Conservation (phyloP, 208 protist genomes). For the Trypanosoma avium region DNA sequence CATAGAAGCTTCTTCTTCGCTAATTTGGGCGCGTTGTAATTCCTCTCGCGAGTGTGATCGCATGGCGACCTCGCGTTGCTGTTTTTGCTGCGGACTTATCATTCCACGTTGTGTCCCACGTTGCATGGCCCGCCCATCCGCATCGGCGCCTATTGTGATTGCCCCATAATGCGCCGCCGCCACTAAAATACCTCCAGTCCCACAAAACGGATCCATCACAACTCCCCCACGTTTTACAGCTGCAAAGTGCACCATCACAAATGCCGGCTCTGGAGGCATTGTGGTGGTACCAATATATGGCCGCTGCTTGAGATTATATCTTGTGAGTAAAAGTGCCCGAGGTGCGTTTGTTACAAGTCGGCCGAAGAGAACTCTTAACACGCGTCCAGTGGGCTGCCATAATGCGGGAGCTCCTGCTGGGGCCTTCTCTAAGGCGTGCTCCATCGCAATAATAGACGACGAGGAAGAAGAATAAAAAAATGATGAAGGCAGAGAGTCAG, state of each 20-base stretch:
- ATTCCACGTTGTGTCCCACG: constrained; percentile 47
- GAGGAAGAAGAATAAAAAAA: too few species aligned
- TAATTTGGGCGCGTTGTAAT: constrained; percentile 26
- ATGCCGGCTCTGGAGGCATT: constrained; percentile 93
- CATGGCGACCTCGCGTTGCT: constrained; percentile 66
- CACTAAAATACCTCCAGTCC: constrained; percentile 89
- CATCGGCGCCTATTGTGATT: constrained; percentile 86
- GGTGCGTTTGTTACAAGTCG: constrained; percentile 32
- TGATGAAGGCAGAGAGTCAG: too few species aligned
- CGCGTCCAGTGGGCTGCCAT: constrained; percentile 38
- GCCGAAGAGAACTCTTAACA: constrained; percentile 53
- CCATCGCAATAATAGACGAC: constrained; percentile 63
- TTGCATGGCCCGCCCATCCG: constrained; percentile 87
- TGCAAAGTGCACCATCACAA: constrained; percentile 92
- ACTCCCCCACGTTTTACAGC: constrained; percentile 45
- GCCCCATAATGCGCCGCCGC: constrained; percentile 86
- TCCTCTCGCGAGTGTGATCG: constrained; percentile 27
- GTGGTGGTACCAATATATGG: constrained; percentile 95
- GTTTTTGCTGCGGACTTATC: constrained; percentile 63
- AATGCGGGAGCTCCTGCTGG: constrained; percentile 29
- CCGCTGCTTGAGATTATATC: constrained; percentile 83
- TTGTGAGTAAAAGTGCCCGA: constrained; percentile 50
- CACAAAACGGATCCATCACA: constrained; percentile 94
- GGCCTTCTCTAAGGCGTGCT: constrained; percentile 50
- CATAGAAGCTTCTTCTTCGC: constrained; percentile 38